Evolutionary conservation across 495 filamentous ascomycete species (phyloP).

Genomic region (Aspergillus bridgeri): DNA sequence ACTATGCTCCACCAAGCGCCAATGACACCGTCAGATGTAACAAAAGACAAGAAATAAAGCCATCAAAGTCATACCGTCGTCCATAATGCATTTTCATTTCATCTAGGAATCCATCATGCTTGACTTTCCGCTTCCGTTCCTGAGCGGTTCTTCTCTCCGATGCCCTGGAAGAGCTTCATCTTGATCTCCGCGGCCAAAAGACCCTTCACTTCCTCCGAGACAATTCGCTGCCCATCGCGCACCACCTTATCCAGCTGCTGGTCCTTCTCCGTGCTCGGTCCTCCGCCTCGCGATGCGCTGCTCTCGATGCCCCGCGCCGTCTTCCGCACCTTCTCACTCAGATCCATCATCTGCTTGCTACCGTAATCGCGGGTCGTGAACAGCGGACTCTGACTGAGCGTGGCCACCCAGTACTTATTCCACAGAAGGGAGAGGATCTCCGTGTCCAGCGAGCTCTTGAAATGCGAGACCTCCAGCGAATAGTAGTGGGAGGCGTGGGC

Average conservation of each 20-base stretch:
- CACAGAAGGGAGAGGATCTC: slow-evolving; percentile 84
- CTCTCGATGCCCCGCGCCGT: slow-evolving; percentile 50
- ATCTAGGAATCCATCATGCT: neutral
- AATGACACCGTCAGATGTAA: neutral
- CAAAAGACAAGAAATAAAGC: neutral
- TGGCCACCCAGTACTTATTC: slow-evolving; percentile 99
- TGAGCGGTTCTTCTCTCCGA: slow-evolving; percentile 36
- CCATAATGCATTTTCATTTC: slow-evolving; percentile 5
- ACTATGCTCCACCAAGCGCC: neutral
- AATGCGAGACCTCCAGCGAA: slow-evolving; percentile 83
- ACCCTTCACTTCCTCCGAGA: slow-evolving; percentile 81
- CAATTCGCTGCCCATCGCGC: slow-evolving; percentile 73
- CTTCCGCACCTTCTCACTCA: slow-evolving; percentile 73
- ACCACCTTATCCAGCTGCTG: slow-evolving; percentile 75
- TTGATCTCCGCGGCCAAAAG: slow-evolving; percentile 81
- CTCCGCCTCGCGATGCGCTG: slow-evolving; percentile 29
- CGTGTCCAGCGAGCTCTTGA: slow-evolving; percentile 85
- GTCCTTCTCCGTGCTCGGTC: slow-evolving; percentile 41
- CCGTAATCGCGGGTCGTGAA: slow-evolving; percentile 91
- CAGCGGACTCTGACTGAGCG: slow-evolving; percentile 90
- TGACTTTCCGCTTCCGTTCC: neutral
- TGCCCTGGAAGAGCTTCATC: slow-evolving; percentile 73
- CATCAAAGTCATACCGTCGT: neutral
- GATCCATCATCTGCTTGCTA: slow-evolving; percentile 87
- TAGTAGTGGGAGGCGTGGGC: slow-evolving; percentile 90